Percentiles rank a stretch among this genome's conserved stretches.
Conservation (phyloP, 2,329 filamentous ascomycete species). For the Fonsecaea monophora region DNA sequence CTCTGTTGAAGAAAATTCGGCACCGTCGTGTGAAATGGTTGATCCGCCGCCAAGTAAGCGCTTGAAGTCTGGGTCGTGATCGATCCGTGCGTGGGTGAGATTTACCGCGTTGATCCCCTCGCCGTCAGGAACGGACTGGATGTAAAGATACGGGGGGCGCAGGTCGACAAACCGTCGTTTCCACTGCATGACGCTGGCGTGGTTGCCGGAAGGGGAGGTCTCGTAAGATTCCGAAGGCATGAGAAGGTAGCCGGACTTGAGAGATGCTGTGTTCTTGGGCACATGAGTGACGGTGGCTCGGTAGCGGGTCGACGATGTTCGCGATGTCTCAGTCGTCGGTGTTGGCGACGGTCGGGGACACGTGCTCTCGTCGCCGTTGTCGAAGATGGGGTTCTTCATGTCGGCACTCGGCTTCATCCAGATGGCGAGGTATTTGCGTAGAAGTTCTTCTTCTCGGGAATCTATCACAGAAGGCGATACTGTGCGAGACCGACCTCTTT, state of each 20-base stretch:
- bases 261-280: conserved; percentile 77
- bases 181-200: conserved; percentile 74
- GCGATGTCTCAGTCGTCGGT: conserved; percentile 32
- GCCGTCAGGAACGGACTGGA: conserved; percentile 82
- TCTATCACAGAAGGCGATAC: conserved; percentile 28
- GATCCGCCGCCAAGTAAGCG: conserved; percentile 67
- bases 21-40: conserved; percentile 21
- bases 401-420: conserved; percentile 44
- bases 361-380: conserved; percentile 53
- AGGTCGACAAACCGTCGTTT: conserved; percentile 92
- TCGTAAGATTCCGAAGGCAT: conserved; percentile 74
- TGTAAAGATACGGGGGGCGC: conserved; percentile 86
- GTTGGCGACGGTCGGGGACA: conserved; percentile 43
- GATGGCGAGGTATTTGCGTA: conserved; percentile 46
- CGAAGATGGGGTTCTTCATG: conserved; percentile 52
- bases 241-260: conserved; percentile 88
- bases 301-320: conserved; percentile 65
- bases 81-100: conserved; percentile 85
- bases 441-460: conserved; percentile 45
- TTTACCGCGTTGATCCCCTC: conserved; percentile 92
- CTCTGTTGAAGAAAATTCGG: conserved; percentile 35
- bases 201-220: conserved; percentile 17
- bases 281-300: conserved; percentile 78
- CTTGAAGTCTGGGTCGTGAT: conserved; percentile 87
- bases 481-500: conserved; percentile 27